Percentiles rank a stretch among this genome's conserved stretches.
These are phyloP conservation scores for Scutellospora calospora DNA, from an alignment of 371 early-diverging fungal genomes.

Conservation along the genomic window DNA sequence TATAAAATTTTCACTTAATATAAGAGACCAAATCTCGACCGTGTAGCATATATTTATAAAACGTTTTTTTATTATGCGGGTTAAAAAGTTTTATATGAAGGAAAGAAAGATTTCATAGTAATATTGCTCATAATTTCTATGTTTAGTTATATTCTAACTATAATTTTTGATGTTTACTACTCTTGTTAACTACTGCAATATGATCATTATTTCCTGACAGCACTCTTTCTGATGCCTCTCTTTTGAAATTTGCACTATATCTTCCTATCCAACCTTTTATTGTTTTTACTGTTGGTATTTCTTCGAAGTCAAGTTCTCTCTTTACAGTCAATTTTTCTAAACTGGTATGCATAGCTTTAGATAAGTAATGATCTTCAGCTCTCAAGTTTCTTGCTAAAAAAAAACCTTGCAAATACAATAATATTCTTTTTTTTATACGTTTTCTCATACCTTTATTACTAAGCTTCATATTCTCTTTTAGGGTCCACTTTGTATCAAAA, in stretches of 20 bases:
- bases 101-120: conserved; percentile 15
- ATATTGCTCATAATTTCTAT: not conserved
- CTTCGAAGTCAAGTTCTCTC: too few species aligned
- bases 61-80: too few species aligned
- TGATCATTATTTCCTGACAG: not conserved
- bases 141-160: not conserved
- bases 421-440: not conserved
- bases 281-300: too few species aligned
- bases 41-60: too few species aligned
- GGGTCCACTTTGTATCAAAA: too few species aligned
- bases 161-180: not conserved
- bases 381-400: conserved; percentile 8
- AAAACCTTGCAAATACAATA: not conserved
- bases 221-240: not conserved
- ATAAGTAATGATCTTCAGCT: not conserved
- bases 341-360: not conserved
- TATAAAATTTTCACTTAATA: too few species aligned
- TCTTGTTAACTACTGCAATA: not conserved
- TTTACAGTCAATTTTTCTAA: too few species aligned
- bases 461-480: not conserved
- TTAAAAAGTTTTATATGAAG: conserved; percentile 6
- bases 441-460: not conserved
- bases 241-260: not conserved
- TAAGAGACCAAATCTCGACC: not conserved
- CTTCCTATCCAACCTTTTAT: too few species aligned